Evolutionary conservation across 139 green algal species (phyloP), one percentile per base, ranked within the genome.

Genomic region (Mesotaenium endlicherianum): DNA sequence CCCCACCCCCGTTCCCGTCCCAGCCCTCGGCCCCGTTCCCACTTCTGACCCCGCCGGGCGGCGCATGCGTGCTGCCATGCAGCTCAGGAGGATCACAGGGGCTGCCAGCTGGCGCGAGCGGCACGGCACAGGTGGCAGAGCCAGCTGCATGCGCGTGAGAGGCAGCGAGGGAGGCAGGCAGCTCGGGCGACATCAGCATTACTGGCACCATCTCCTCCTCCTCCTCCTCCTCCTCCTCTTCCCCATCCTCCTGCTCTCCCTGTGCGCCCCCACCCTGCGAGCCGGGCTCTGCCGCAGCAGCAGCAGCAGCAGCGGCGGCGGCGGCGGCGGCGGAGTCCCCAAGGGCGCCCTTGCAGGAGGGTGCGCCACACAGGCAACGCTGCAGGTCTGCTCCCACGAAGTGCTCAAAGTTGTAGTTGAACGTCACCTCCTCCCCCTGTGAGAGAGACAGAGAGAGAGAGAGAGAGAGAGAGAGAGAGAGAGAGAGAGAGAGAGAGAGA

Each of bases 351-450:
- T 53, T n/a, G 68, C 77, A 84, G 1, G 39, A 30, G 34, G 30
- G 34, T 20, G 57, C 39, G 68, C 77, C 77, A 68, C 77, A 84
- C 43, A 57, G 77, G 57, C 77, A 84, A 6, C 36, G 55, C 47
- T 49, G 77, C 30, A 53, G 57, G 31, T 43, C 26, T 30, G 77
- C 77, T 4, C 77, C 77, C 20, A 38, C 77, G 49, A 84, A 76
- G 31, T 36, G 45, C 87, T 99, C 96, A 91, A 98, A 98, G 87
- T 99, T 98, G 91, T 99, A 99, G 88, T 99, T 95, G 79, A 99
- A 98, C 1, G 96, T 98, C 11, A 99, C 89, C 93, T 99, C 96
- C 38, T 92, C 87, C 20, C 93, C 92, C 78, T 85, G 78, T 4
- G 3, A 31, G 4, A 3, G 4, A 72, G 45, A 38, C 16, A 39